Evolutionary conservation across 371 early-diverging fungal genomes (phyloP).

Genomic region (Haplosporangium sp.): DNA sequence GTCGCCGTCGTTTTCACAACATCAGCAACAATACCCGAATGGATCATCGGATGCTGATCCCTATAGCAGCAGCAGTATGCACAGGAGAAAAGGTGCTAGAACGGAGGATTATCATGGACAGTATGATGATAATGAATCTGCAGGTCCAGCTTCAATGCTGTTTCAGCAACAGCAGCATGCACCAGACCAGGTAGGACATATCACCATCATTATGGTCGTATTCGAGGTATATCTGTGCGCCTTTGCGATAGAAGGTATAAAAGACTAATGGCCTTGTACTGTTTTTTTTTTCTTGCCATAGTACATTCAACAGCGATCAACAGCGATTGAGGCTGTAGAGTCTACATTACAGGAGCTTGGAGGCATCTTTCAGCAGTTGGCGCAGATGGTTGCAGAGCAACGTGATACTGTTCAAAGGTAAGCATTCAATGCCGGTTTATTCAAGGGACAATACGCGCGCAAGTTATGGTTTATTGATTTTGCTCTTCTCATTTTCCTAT

Average conservation of each 20-base stretch:
- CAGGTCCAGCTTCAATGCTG: slow-evolving; percentile 62
- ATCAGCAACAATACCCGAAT: slow-evolving; percentile 24
- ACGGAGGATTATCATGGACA: slow-evolving; percentile 26
- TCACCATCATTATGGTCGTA: not conserved
- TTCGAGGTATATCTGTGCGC: not conserved
- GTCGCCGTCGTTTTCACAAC: slow-evolving; percentile 9
- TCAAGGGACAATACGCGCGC: no score
- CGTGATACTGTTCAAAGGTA: slow-evolving; percentile 92
- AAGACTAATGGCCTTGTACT: slow-evolving; percentile 39
- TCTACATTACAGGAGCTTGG: slow-evolving; percentile 98
- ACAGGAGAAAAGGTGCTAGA: slow-evolving; percentile 44
- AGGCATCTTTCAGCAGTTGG: slow-evolving; percentile 93
- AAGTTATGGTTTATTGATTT: no score
- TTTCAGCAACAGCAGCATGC: slow-evolving; percentile 52
- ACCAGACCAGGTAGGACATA: slow-evolving; percentile 32
- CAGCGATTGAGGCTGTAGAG: slow-evolving; percentile 95
- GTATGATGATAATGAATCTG: slow-evolving; percentile 57
- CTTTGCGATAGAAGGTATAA: not conserved
- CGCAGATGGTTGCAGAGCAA: slow-evolving; percentile 94
- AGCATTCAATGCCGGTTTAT: not conserved
- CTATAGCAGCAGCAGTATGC: slow-evolving; percentile 39
- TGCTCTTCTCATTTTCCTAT: slow-evolving; percentile 9
- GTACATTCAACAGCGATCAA: slow-evolving; percentile 86
- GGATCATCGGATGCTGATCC: slow-evolving; percentile 33
- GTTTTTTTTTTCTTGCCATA: slow-evolving; percentile 27